A percentile compares a stretch with the other conserved stretches of the same genome.
Conservation (phyloP, 768 basidiomycete species). For the Terana coerulea region DNA sequence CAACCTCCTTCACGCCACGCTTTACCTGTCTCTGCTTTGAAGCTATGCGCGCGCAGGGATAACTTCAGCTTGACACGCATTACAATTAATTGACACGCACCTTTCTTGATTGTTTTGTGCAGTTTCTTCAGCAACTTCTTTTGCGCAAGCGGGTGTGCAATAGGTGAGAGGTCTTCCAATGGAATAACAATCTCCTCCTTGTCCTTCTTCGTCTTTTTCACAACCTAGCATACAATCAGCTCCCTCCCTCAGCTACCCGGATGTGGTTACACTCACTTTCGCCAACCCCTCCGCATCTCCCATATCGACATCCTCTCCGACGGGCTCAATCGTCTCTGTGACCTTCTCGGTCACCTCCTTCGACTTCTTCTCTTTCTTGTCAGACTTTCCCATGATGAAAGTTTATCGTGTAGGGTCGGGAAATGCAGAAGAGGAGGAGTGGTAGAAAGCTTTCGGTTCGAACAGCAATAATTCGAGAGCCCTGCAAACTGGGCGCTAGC, state of each 20-base stretch:
- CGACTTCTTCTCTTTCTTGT: slow-evolving; percentile 68
- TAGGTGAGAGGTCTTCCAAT: slow-evolving; percentile 83
- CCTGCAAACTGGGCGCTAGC: no score
- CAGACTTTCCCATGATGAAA: no score
- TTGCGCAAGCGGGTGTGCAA: slow-evolving; percentile 90
- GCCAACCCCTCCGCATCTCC: slow-evolving; percentile 34
- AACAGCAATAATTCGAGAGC: no score
- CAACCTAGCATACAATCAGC: slow-evolving; percentile 25
- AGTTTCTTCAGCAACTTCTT: slow-evolving; percentile 93
- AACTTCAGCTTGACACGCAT: not conserved
- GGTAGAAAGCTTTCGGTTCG: no score
- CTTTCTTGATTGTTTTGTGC: slow-evolving; percentile 93
- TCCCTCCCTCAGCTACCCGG: not conserved
- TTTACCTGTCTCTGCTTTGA: slow-evolving; percentile 95
- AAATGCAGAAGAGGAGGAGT: no score
- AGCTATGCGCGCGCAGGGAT: slow-evolving; percentile 46
- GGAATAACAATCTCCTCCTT: slow-evolving; percentile 66
- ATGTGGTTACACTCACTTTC: slow-evolving; percentile 24
- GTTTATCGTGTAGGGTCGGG: no score
- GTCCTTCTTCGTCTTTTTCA: slow-evolving; percentile 63
- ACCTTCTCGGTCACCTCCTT: slow-evolving; percentile 28
- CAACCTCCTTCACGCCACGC: slow-evolving; percentile 97
- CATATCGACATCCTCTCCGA: slow-evolving; percentile 46
- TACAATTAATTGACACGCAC: slow-evolving; percentile 30
- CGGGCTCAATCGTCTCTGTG: slow-evolving; percentile 20